Evolutionary conservation across 164 flowering plant species (phyloP).

Genomic region (Chloranthus sessilifolius): DNA sequence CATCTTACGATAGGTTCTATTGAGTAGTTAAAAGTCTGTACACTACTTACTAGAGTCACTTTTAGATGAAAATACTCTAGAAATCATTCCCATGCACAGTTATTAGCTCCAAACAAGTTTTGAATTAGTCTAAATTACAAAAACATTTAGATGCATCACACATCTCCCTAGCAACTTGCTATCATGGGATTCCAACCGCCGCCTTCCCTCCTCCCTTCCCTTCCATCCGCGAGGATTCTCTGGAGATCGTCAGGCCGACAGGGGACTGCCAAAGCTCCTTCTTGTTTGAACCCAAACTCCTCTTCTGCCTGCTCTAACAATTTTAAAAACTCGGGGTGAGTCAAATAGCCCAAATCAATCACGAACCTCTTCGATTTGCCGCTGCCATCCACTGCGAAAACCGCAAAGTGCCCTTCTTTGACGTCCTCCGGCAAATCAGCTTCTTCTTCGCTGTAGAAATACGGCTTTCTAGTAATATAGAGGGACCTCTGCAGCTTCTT

Average conservation of each 20-base stretch:
- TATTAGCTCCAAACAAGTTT: too few relatives aligned
- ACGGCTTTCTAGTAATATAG: too few relatives aligned
- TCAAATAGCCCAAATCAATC: conserved; percentile 26
- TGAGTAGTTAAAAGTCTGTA: too few relatives aligned
- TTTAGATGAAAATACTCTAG: too few relatives aligned
- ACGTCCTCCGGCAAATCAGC: conserved; percentile 31
- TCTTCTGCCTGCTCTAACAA: conserved; percentile 43
- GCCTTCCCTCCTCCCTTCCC: not conserved
- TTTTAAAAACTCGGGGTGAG: conserved; percentile 36
- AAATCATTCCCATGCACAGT: too few relatives aligned
- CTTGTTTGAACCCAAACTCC: conserved; percentile 45
- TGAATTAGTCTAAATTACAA: too few relatives aligned
- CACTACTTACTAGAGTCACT: too few relatives aligned
- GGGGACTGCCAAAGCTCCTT: conserved; percentile 41
- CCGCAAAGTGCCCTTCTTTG: conserved; percentile 46
- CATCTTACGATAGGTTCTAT: too few relatives aligned
- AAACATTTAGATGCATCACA: too few relatives aligned
- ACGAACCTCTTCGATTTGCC: conserved; percentile 34
- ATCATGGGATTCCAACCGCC: not conserved
- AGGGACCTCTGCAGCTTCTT: conserved; percentile 14
- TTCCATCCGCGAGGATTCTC: conserved; percentile 18
- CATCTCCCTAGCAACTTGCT: too few relatives aligned
- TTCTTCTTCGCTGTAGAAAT: too few relatives aligned
- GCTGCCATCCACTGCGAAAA: conserved; percentile 27
- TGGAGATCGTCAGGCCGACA: conserved; percentile 39